Base-by-base conservation (phyloP, 2,329 filamentous ascomycete species). In the Ascochyta rabiei region DNA sequence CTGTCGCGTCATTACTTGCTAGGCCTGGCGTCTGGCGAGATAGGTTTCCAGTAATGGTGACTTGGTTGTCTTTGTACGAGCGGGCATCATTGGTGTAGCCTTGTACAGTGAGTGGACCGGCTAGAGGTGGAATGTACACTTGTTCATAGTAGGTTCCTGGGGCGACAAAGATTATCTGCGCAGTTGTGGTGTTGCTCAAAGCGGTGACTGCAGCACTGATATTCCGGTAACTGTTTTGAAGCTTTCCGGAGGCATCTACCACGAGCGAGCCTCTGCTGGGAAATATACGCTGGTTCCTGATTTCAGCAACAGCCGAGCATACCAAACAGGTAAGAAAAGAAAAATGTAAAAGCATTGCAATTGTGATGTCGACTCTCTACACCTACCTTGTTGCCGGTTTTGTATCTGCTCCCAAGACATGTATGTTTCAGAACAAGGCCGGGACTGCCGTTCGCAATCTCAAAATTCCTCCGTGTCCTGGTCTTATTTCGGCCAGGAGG, bases 71-170 rank as follows among this genome's bases (percentile, higher is more conserved):
- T 3, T 73, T 63, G 66, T 86, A 87, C 1, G 57, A 61, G 15
- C 75, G 74, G 9, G 76, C 71, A 4, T 79, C 79, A 56, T 82
- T 79, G 4, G 86, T 86, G 61, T 81, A 81, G 15, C 86, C 86
- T 64, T 83, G 83, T 52, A 85, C 77, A 47, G 77, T 82, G 28
- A 86, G 76, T 39, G 77, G 72, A 1, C 80, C 80, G 4, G 63
- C 68, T 24, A 81, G 76, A 15, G 50, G 47, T 1, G 77, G 71
- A 34, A 86, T 76, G 58, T 79, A 79, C 24, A 86, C 82, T 63
- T 86, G 84, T 66, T 86, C 84, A 1, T 68, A 69, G 75, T 87
- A 86, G 30, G 79, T 82, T 5, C 84, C 84, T 2, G 79, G 68
- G 59, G 81, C 69, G 68, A 88, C 82, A 72, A 87, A 88, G 72